A percentile compares a stretch with the other conserved stretches of the same genome.
Evolutionary conservation across 148 eudicot species (phyloP).

Genomic region (Arctostaphylos glauca): DNA sequence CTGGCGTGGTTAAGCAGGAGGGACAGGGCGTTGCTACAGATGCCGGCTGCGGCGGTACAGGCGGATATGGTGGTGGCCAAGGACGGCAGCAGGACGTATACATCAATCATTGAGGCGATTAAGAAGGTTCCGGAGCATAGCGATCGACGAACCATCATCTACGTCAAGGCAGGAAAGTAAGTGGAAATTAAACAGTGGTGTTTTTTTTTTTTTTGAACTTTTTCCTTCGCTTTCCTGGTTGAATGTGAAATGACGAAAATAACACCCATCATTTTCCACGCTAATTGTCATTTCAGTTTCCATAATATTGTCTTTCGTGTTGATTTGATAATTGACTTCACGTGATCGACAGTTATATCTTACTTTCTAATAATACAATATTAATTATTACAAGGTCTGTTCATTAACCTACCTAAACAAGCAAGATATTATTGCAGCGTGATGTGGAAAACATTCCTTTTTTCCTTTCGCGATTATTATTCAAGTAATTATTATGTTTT

Average conservation of each 20-base stretch:
- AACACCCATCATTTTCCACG: not conserved
- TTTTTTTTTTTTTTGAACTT: not conserved
- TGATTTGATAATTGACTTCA: too few relatives aligned
- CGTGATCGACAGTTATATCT: too few relatives aligned
- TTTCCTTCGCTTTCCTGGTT: not conserved
- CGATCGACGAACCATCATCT: slow-evolving; percentile 48
- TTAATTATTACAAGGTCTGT: too few relatives aligned
- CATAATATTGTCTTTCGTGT: not conserved
- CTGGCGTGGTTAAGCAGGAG: slow-evolving; percentile 64
- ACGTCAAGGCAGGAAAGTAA: slow-evolving; percentile 83
- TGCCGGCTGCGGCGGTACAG: slow-evolving; percentile 43
- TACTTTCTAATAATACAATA: too few relatives aligned
- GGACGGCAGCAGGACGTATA: slow-evolving; percentile 66
- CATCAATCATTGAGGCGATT: slow-evolving; percentile 72
- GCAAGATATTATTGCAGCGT: too few relatives aligned
- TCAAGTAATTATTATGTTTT: too few relatives aligned
- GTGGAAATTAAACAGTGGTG: not conserved
- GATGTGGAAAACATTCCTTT: too few relatives aligned
- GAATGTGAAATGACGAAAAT: not conserved
- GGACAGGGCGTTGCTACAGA: slow-evolving; percentile 43
- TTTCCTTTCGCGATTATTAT: too few relatives aligned
- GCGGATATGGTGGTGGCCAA: slow-evolving; percentile 69
- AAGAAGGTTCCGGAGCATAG: slow-evolving; percentile 67
- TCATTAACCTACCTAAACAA: too few relatives aligned
- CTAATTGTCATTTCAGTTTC: not conserved